phyloP scores from a whole-genome alignment of 257 asterid genomes.

The Thymus quinquecostatus region DNA sequence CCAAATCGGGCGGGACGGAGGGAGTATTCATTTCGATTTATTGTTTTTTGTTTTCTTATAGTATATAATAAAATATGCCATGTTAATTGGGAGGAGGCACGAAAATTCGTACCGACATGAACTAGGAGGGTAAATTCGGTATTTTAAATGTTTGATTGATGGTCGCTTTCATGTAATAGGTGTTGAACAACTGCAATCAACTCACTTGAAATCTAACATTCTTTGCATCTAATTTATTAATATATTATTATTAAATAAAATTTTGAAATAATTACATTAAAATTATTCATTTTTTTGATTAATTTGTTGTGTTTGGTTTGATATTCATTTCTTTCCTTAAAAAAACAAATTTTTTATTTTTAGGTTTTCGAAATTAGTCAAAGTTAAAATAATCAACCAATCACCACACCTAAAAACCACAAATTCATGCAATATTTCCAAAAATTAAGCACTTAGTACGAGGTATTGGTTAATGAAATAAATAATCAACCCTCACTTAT shows the following conservation, averaged over 20 bases:
- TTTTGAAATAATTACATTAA: too few relatives aligned
- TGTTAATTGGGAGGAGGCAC: neutral
- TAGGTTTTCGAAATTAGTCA: too few relatives aligned
- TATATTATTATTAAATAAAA: too few relatives aligned
- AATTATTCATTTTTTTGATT: too few relatives aligned
- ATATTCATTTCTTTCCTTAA: too few relatives aligned
- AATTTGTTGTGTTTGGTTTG: too few relatives aligned
- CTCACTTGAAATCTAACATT: slow-evolving; percentile 16
- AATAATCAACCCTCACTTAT: neutral
- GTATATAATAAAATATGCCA: neutral
- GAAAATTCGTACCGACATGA: neutral
- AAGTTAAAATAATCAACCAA: too few relatives aligned
- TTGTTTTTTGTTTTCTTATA: too few relatives aligned
- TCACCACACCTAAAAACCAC: too few relatives aligned
- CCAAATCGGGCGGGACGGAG: too few relatives aligned
- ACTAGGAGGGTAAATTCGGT: neutral
- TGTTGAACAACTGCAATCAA: slow-evolving; percentile 34
- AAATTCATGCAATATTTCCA: neutral
- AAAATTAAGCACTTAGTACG: neutral
- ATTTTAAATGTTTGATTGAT: neutral
- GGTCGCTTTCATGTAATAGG: slow-evolving; percentile 16
- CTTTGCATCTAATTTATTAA: neutral
- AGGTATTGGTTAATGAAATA: neutral
- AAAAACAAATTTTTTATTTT: too few relatives aligned
- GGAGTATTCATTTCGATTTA: too few relatives aligned